Percentiles rank a stretch among this genome's conserved stretches.
These are phyloP conservation scores for Schizopora paradoxa DNA, from an alignment of 1,284 basidiomycete species.

Conservation along the genomic window DNA sequence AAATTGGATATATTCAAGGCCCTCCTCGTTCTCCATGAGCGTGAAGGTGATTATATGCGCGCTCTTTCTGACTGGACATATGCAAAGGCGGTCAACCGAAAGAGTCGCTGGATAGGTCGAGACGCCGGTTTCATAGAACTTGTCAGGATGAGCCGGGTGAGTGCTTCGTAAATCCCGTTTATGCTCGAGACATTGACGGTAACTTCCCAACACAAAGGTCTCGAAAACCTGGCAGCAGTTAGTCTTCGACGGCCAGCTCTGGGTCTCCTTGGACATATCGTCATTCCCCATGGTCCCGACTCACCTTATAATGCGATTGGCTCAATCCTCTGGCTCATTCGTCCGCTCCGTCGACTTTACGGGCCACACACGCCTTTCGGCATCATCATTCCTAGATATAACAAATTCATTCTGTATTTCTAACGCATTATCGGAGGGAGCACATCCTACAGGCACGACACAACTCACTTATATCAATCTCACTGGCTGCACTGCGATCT, in stretches of 20 bases:
- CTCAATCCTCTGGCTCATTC: slow-evolving; percentile 58
- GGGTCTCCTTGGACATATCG: slow-evolving; percentile 60
- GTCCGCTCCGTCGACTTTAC: slow-evolving; percentile 58
- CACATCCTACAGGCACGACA: slow-evolving; percentile 39
- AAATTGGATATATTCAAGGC: slow-evolving; percentile 57
- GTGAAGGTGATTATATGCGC: slow-evolving; percentile 41
- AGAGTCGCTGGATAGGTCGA: slow-evolving; percentile 65
- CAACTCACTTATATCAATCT: slow-evolving; percentile 70
- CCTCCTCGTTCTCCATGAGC: slow-evolving; percentile 49
- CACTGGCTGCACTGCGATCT: slow-evolving; percentile 65
- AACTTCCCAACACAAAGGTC: slow-evolving; percentile 47
- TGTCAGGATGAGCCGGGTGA: slow-evolving; percentile 73
- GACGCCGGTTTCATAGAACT: slow-evolving; percentile 72
- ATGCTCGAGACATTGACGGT: slow-evolving; percentile 13
- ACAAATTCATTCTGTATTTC: slow-evolving; percentile 48
- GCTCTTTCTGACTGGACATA: slow-evolving; percentile 49
- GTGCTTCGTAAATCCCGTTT: slow-evolving; percentile 28
- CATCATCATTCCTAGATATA: slow-evolving; percentile 46
- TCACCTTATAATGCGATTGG: slow-evolving; percentile 44
- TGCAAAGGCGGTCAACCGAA: slow-evolving; percentile 48
- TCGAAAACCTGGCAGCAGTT: slow-evolving; percentile 76
- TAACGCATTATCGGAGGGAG: slow-evolving; percentile 26
- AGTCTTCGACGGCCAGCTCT: slow-evolving; percentile 84
- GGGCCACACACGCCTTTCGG: slow-evolving; percentile 54
- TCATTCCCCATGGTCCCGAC: slow-evolving; percentile 54